Base-by-base conservation (phyloP, 208 protist species). In the Crithidia thermophila region DNA sequence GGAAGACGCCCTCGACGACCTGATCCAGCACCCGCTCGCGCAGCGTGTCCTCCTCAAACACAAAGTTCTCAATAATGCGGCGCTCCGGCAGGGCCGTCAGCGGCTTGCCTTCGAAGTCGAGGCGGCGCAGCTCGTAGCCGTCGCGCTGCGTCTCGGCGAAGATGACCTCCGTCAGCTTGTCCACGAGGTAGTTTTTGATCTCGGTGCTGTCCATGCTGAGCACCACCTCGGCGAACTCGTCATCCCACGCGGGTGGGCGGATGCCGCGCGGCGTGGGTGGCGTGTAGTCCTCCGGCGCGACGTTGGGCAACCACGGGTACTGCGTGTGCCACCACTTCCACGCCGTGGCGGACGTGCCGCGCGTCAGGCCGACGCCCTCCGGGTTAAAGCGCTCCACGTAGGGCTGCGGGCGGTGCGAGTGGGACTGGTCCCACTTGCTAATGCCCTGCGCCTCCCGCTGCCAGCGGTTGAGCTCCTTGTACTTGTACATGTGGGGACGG, bases 311-410 rank as follows among this genome's bases (percentile, higher is more conserved):
- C 85, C 85, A 94, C 57, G 90, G 90, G 69, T 95, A 88, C 75
- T 97, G 93, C 57, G 89, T 94, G 66, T 95, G 81, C 93, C 93
- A 97, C 90, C 93, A 97, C 70, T 83, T 82, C 88, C 88, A 95
- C 51, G 93, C 89, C 16, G 75, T 77, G 33, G 81, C 45, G 21
- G 83, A 89, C 9, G 90, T 94, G 30, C 90, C 93, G 30, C 84
- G 81, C n/a, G 93, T 93, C 40, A 95, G 78, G 28, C 85, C 88
- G 36, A 93, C 81, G 57, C 87, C 62, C 43, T 95, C 90, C 0
- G 93, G 93, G 65, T 95, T 97, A 51, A 97, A 97, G 39, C 93
- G 90, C 39, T 95, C 82, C 25, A 79, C 77, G 47, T 79, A 81
- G 7, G 90, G 93, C 49, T 81, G 73, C 13, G 79, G 87, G n/a